Percentiles rank a stretch among this genome's conserved stretches.
phyloP scores from a whole-genome alignment of 768 basidiomycete genomes.

The Russula griseocarnosa region DNA sequence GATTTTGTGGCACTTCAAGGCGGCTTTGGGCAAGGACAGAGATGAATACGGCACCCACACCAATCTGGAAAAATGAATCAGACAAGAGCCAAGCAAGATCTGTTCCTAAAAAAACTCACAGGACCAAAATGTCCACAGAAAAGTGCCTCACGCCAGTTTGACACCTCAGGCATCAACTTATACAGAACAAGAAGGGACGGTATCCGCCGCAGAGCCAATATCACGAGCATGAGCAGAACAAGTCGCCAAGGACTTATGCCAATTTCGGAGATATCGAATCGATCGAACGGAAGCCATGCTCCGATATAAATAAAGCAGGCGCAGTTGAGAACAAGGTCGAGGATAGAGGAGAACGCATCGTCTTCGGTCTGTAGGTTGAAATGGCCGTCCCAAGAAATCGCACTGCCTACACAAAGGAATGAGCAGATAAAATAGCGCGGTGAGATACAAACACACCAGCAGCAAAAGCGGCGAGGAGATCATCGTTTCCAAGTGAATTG shows the following conservation, averaged over 20 bases:
- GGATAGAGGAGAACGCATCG: conserved; percentile 83
- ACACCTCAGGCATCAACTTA: conserved; percentile 82
- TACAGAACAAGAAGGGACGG: conserved; percentile 76
- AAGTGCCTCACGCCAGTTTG: conserved; percentile 77
- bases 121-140: conserved; percentile 90
- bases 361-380: conserved; percentile 78
- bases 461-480: conserved; percentile 85
- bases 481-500: conserved; percentile 78
- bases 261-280: conserved; percentile 52
- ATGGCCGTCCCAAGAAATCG: conserved; percentile 89
- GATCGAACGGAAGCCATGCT: conserved; percentile 73
- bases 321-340: conserved; percentile 83
- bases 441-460: conserved; percentile 46
- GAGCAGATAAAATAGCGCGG: background rate
- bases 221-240: conserved; percentile 57
- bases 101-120: conserved; percentile 25
- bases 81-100: background rate
- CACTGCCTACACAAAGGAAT: conserved; percentile 54
- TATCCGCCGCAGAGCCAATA: conserved; percentile 75
- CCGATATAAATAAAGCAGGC: conserved; percentile 82
- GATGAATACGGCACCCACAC: conserved; percentile 88
- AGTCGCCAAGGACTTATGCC: conserved; percentile 71
- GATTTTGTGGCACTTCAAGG: conserved; percentile 52
- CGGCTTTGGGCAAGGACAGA: conserved; percentile 64
- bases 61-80: conserved; percentile 57